phyloP scores from a whole-genome alignment of 2,329 filamentous ascomycete genomes.

The Paramyrothecium sp. region DNA sequence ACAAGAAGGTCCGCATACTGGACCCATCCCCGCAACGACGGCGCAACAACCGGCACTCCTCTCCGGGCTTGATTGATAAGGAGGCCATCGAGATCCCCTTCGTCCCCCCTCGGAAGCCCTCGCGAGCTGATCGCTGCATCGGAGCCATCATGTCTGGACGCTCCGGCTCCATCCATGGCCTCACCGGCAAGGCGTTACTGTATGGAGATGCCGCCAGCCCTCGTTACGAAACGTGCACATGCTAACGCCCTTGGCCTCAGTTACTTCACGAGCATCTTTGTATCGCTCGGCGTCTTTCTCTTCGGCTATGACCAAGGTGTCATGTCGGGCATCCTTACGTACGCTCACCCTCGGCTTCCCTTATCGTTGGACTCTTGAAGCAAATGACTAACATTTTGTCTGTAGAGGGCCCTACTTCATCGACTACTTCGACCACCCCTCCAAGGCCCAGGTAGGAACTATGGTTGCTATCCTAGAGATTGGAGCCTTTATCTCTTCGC shows the following conservation, averaged over 20 bases:
- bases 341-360: no score
- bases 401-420: conserved; percentile 82
- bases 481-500: conserved; percentile 86
- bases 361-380: no score
- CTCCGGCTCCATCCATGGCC: conserved; percentile 76
- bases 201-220: conserved; percentile 39
- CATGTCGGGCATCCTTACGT: conserved; percentile 75
- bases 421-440: conserved; percentile 88
- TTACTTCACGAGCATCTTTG: conserved; percentile 92
- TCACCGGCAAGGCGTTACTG: conserved; percentile 94
- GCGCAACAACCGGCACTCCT: conserved; percentile 28
- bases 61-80: conserved; percentile 53
- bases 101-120: conserved; percentile 61
- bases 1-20: conserved; percentile 70
- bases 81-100: conserved; percentile 82
- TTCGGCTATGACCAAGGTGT: conserved; percentile 91
- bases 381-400: conserved; percentile 18
- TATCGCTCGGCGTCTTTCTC: conserved; percentile 81
- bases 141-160: conserved; percentile 85
- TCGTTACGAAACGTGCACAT: conserved; percentile 2
- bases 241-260: conserved; percentile 41
- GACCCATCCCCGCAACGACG: conserved; percentile 39
- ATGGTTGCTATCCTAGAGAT: conserved; percentile 98
- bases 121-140: conserved; percentile 67
- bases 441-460: conserved; percentile 83